Base-by-base conservation (phyloP, 441 rosid genomes). In the Populus hybrid region DNA sequence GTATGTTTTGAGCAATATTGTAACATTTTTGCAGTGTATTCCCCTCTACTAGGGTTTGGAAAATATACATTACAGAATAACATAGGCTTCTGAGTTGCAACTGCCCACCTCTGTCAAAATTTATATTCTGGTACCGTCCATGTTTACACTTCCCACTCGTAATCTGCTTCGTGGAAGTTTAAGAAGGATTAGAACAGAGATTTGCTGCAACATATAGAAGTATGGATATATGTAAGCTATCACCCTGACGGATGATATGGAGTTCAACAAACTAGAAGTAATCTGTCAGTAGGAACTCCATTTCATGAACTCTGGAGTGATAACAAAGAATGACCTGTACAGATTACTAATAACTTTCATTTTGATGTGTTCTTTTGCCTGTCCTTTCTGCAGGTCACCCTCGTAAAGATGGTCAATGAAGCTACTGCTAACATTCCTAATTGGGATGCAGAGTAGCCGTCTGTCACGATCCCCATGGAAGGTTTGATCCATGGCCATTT, bases 331-430 rank as follows among this genome's bases (percentile, higher is more conserved):
- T 10, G 8, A 35, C 38, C 38, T 35, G 50, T 7, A 53, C 59
- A 50, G 59, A 50, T 50, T 16, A 50, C 61, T 53, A 53, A 53
- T 53, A 53, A 1, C 3, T 53, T 0, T 30, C 57, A 11, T 7
- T 75, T 3, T 69, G 74, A 53, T 38, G 34, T 16, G 66, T 59
- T 36, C 6, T 10, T 66, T 66, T 5, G 38, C 18, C 57, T 16
- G 24, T 57, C 34, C 20, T 46, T 64, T 78, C 53, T 70, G 81
- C 88, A 88, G 94, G 88, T 88, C 46, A 82, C 83, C 57, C 85
- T 91, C 64, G 90, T 89, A 82, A 88, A 82, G 80, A 78, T 86
- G 90, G 79, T 91, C 83, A 89, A 91, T 10, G 91, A 88, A 84
- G 94, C 91, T 64, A 88, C 89, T 8, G 89, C 90, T 53, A 88